A percentile compares a stretch with the other conserved stretches of the same genome.
These are phyloP conservation scores for Cladophialophora bantiana DNA, from an alignment of 2,329 filamentous ascomycete genomes.

Conservation along the genomic window DNA sequence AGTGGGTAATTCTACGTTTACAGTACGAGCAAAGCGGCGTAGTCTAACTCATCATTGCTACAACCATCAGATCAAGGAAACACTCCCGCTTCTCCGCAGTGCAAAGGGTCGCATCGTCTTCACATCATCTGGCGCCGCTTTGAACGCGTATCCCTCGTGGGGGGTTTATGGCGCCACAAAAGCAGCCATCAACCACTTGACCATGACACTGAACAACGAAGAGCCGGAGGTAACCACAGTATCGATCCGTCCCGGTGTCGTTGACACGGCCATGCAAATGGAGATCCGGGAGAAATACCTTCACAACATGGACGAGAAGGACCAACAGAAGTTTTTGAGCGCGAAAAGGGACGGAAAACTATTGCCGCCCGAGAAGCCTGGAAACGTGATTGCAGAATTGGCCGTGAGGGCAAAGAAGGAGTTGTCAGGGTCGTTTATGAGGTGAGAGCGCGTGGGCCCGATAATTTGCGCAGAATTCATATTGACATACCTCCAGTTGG, in stretches of 20 bases:
- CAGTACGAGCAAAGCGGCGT: background rate
- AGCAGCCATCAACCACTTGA: constrained; percentile 81
- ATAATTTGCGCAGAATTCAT: background rate
- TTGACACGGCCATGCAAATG: constrained; percentile 91
- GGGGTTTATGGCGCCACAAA: constrained; percentile 83
- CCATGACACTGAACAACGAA: constrained; percentile 74
- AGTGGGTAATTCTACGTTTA: background rate
- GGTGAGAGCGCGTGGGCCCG: constrained; percentile 16
- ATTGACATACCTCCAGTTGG: constrained; percentile 34
- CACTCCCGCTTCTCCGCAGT: constrained; percentile 72
- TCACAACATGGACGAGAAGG: constrained; percentile 63
- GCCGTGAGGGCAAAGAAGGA: constrained; percentile 69
- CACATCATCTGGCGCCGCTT: constrained; percentile 79
- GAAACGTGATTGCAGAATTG: constrained; percentile 82
- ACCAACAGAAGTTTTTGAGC: constrained; percentile 70
- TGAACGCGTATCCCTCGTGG: constrained; percentile 73
- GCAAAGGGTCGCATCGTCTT: constrained; percentile 76
- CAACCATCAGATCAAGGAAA: constrained; percentile 68
- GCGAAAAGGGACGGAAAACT: constrained; percentile 75
- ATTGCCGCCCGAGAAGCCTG: constrained; percentile 82
- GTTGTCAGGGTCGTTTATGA: constrained; percentile 77
- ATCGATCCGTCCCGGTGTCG: constrained; percentile 77
- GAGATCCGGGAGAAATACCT: constrained; percentile 77
- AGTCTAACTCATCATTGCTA: background rate
- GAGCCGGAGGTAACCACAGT: constrained; percentile 78